phyloP scores from a whole-genome alignment of 306 rosid species.

The Chamaecrista fasciculata region DNA sequence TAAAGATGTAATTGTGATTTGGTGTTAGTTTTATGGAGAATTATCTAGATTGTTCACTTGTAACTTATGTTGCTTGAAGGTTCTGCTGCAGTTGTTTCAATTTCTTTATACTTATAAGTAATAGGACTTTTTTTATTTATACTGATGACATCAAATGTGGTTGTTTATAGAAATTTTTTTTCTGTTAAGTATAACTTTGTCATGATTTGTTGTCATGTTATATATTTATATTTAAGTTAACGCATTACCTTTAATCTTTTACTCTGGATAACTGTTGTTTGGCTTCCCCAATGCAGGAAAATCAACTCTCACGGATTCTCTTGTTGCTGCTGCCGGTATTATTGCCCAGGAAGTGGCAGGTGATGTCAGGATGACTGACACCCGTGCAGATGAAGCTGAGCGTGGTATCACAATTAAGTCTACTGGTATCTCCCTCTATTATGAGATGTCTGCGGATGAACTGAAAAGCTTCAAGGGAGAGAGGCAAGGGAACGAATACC shows the following conservation, averaged over 20 bases:
- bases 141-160: background rate
- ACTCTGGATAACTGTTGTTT: too few species aligned
- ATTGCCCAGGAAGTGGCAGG: conserved; percentile 69
- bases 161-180: background rate
- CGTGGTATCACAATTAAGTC: conserved; percentile 73
- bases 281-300: conserved; percentile 47
- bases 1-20: too few species aligned
- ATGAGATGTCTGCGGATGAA: too few species aligned
- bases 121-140: background rate
- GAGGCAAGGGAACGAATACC: conserved; percentile 76
- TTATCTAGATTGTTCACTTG: background rate
- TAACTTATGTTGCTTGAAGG: background rate
- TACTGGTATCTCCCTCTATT: conserved; percentile 69
- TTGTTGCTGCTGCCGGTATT: conserved; percentile 81
- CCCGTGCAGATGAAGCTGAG: conserved; percentile 67
- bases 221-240: too few species aligned
- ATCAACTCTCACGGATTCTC: conserved; percentile 61
- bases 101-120: background rate
- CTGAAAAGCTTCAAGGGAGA: conserved; percentile 69
- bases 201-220: too few species aligned
- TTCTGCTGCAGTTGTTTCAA: background rate
- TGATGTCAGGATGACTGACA: conserved; percentile 32
- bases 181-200: too few species aligned
- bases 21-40: background rate
- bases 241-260: too few species aligned